phyloP scores from a whole-genome alignment of 2,329 filamentous ascomycete species.

The Diaporthe australafricana region DNA sequence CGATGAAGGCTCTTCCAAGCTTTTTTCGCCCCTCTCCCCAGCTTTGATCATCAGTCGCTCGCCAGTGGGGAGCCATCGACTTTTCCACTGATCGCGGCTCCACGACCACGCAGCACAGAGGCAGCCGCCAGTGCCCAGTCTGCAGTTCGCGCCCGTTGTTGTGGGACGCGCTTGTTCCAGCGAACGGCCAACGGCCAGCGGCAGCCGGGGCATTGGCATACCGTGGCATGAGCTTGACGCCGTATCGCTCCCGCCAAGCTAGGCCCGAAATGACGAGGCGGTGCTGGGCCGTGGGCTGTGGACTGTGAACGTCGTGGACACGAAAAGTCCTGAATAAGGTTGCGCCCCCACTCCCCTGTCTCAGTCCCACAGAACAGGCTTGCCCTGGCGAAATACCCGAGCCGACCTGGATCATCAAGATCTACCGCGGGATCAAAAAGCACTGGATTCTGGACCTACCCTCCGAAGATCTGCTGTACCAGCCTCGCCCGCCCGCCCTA shows the following conservation, averaged over 20 bases:
- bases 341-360: constrained; percentile 31
- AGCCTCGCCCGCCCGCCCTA: constrained; percentile 3
- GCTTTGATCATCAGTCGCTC: not conserved
- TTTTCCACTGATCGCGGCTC: not conserved
- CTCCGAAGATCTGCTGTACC: not conserved
- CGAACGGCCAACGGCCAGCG: constrained; percentile 14
- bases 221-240: constrained; percentile 22
- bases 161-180: constrained; percentile 7
- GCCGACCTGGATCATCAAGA: constrained; percentile 24
- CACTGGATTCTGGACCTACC: constrained; percentile 1
- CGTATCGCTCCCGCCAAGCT: constrained; percentile 23
- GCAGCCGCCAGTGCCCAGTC: not conserved
- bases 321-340: constrained; percentile 37
- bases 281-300: constrained; percentile 22
- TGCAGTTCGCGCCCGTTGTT: not conserved
- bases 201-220: constrained; percentile 1
- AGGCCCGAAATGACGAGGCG: constrained; percentile 28
- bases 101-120: constrained; percentile 15
- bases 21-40: constrained; percentile 12
- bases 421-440: constrained; percentile 30
- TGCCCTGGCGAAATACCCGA: constrained; percentile 28
- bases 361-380: constrained; percentile 29
- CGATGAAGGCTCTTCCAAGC: constrained; percentile 16
- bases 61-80: not conserved
- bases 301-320: constrained; percentile 5